Conservation (phyloP, 1,284 basidiomycete genomes). For the Takashimella tepidaria region DNA sequence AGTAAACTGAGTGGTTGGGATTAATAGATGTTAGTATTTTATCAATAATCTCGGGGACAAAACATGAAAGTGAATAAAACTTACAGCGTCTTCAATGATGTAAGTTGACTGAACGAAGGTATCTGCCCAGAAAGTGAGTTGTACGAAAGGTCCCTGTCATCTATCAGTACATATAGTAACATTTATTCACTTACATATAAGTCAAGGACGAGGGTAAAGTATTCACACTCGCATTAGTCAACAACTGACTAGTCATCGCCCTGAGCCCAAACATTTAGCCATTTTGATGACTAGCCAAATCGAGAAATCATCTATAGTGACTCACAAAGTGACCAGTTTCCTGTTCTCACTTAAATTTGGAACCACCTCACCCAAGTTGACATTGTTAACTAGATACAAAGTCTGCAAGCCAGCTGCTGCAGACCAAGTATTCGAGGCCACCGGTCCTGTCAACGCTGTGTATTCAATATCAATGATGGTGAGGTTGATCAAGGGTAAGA, state of each 20-base stretch:
- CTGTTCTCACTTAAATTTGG: conserved; percentile 27
- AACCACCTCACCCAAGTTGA: conserved; percentile 31
- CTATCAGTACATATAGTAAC: conserved; percentile 3
- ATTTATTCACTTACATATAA: conserved; percentile 29
- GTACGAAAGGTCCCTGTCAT: conserved; percentile 37
- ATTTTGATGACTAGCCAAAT: no score
- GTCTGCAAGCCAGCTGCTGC: conserved; percentile 19
- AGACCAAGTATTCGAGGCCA: conserved; percentile 25
- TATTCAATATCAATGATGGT: conserved; percentile 35
- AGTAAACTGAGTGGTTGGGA: no score
- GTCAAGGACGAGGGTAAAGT: conserved; percentile 26
- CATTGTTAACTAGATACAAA: conserved; percentile 35
- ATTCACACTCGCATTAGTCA: conserved; percentile 19
- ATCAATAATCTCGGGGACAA: no score
- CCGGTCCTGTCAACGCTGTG: conserved; percentile 32
- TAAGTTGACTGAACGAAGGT: conserved; percentile 26
- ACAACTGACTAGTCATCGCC: conserved; percentile 25
- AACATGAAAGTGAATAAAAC: no score
- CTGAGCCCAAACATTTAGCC: conserved; percentile 8
- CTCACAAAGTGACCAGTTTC: conserved; percentile 34
- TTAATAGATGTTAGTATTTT: no score
- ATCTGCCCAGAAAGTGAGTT: conserved; percentile 34
- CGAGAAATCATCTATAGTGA: no score
- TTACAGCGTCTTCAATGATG: conserved; percentile 29
- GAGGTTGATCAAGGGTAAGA: conserved; percentile 26